Evolutionary conservation across 345 rosid genomes (phyloP), one percentile per base, ranked within the genome.

Genomic region (Pseudoturritis turrita): DNA sequence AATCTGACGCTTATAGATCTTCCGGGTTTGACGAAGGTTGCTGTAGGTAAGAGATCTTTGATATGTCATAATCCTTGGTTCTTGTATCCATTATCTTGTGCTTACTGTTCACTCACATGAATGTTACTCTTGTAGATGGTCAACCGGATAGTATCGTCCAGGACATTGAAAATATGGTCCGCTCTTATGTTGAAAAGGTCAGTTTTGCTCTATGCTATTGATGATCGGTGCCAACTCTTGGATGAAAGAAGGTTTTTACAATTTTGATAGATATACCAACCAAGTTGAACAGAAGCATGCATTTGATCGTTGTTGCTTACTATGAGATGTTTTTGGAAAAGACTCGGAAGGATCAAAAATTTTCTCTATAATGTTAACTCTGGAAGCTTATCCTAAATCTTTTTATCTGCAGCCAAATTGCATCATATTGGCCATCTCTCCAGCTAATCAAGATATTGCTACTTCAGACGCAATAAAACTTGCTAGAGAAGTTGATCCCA

Each of bases 21-120:
- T 79, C 99, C 99, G 69, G 99, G 99, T n/a, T 85, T 95, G 91
- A 95, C 98, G 3, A 95, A 95, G 88, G 99, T 95, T 74, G 98
- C 99, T 71, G 96, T 90, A 78, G 99, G 97, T 95, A 88, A 89
- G 69, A 57, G 49, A 33, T 33, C 10, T 26, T 64, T 57, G 25
- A 23, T 31, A 39, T 39, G 54, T 63, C 66, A 82, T 51, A n/a
- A 57, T 70, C 60, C 22, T 57, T 82, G 82, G 59, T 81, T 62
- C 61, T 68, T 62, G 60, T 80, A 31, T 57, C 41, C 13, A 8
- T 23, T 41, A 19, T 9, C 6, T 25, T 55, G 18, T 70, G 46
- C 36, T 19, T 26, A 21, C 2, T 47, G 12, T 23, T 70, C 31
- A 49, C 19, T 74, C 57, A 62, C 35, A 46, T 57, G n/a, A 56